Evolutionary conservation across 73 alveolate genomes (phyloP), one percentile per base, ranked within the genome.

Genomic region (Symbiodinium natans): DNA sequence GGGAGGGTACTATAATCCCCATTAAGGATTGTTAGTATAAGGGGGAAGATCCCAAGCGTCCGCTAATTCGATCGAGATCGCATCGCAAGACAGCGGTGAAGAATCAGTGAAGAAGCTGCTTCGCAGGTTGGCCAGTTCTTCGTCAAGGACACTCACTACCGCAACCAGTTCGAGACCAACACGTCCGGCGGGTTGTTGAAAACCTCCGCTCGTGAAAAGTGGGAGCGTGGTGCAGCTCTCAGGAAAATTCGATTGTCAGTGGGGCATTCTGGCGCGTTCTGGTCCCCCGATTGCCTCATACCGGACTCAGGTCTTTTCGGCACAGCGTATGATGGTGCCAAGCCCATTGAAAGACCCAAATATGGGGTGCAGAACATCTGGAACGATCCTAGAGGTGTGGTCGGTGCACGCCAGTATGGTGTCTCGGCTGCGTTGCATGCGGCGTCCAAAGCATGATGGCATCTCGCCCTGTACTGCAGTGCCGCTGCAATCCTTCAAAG

Each of bases 311-410:
- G 98, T 21, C 80, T 92, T n/a, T 92, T 92, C 41, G 98, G 98
- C 31, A 74, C 98, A 10, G 98, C 98, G 7, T 92, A 92, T 27
- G 98, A 92, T 25, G 92, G 98, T 11, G 98, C 98, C 25, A 34
- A 13, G n/a, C 82, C 98, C 68, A 46, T 80, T 33, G 90, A 74
- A 31, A 56, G 98, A 29, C 98, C 98, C 46, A 92, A 92, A 71
- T 92, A 92, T 38, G 98, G 98, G n/a, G 98, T 92, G 90, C 98
- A 92, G 92, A 92, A 92, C 83, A 92, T 92, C 41, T 92, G 98
- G 98, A 92, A 92, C 52, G 98, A 92, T 34, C 92, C 54, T 25
- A 74, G 98, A 34, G 98, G 98, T n/a, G 98, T 92, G 11, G 46
- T 92, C 68, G 98, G 98, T 5, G 88, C 90, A 40, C 82, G 63